These are phyloP conservation scores for Globisporangium polare DNA, from an alignment of 352 stramenopile genomes.

Conservation along the genomic window DNA sequence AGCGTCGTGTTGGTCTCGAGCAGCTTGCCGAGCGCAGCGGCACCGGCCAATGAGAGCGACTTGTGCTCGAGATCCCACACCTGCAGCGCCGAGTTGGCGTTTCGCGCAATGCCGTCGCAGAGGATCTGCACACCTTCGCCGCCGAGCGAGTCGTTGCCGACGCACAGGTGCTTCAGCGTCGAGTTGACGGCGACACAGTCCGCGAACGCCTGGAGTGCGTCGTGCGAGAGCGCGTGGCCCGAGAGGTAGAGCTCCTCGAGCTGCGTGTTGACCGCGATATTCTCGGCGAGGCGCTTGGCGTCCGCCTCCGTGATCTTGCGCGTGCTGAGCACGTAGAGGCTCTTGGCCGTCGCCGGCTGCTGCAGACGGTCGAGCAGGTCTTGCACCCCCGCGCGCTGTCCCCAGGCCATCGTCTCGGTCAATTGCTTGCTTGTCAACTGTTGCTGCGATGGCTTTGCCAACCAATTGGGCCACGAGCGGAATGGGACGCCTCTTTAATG, in stretches of 20 bases:
- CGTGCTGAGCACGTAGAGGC: conserved; percentile 71
- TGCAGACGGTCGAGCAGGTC: conserved; percentile 65
- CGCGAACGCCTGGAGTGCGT: conserved; percentile 49
- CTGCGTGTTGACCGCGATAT: conserved; percentile 50
- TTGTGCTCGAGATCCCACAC: conserved; percentile 78
- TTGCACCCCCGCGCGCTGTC: conserved; percentile 60
- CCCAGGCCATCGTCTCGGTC: conserved; percentile 61
- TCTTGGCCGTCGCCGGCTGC: conserved; percentile 55
- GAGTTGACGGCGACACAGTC: conserved; percentile 63
- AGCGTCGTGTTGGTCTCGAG: conserved; percentile 44
- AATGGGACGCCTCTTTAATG: background rate
- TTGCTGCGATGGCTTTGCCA: background rate
- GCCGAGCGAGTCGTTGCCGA: conserved; percentile 56
- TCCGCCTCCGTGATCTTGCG: conserved; percentile 60
- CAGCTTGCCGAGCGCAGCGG: conserved; percentile 42
- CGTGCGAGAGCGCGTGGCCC: conserved; percentile 46
- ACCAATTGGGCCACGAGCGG: background rate
- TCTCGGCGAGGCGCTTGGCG: conserved; percentile 38
- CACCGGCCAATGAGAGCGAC: conserved; percentile 40
- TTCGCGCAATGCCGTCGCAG: conserved; percentile 45
- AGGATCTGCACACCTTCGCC: conserved; percentile 44
- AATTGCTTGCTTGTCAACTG: background rate
- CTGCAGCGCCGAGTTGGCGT: conserved; percentile 46
- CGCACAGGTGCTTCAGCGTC: conserved; percentile 60
- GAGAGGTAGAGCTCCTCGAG: conserved; percentile 80